These are phyloP conservation scores for Olyra latifolia DNA, from an alignment of 176 grass and related monocot genomes.

Conservation along the genomic window DNA sequence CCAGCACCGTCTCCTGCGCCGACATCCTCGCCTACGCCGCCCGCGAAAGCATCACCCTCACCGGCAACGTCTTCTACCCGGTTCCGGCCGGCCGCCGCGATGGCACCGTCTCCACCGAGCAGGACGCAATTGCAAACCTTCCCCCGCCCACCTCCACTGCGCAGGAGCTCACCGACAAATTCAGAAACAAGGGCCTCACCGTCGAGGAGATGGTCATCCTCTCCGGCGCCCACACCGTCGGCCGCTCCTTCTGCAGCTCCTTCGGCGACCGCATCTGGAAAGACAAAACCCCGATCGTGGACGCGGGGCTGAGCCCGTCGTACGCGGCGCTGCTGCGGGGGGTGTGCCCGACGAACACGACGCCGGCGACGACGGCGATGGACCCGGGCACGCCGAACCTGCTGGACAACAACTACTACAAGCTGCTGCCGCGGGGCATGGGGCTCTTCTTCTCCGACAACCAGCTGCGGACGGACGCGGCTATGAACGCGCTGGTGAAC, in stretches of 20 bases:
- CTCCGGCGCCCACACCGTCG: conserved; percentile 54
- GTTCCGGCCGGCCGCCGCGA: conserved; percentile 63
- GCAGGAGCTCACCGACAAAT: background rate
- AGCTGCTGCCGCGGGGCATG: conserved; percentile 35
- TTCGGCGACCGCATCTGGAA: conserved; percentile 35
- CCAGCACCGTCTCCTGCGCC: conserved; percentile 59
- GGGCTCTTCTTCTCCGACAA: conserved; percentile 59
- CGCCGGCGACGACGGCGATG: conserved; percentile 21
- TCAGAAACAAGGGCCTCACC: conserved; percentile 30
- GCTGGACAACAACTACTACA: conserved; percentile 70
- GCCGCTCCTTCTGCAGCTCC: conserved; percentile 49
- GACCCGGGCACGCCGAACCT: conserved; percentile 40
- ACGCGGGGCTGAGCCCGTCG: conserved; percentile 38
- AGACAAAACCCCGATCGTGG: background rate
- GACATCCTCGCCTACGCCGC: conserved; percentile 70
- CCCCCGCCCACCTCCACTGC: conserved; percentile 20
- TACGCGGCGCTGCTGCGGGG: conserved; percentile 46
- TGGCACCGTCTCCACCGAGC: conserved; percentile 3
- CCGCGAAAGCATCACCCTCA: conserved; percentile 61
- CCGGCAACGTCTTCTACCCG: conserved; percentile 56
- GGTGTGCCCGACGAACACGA: conserved; percentile 44
- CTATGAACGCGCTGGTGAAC: conserved; percentile 27
- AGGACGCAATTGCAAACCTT: conserved; percentile 7
- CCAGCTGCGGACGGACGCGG: conserved; percentile 31
- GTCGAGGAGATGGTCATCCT: conserved; percentile 55